Conservation (phyloP, 2,329 filamentous ascomycete genomes). For the Nothophoma quercina region DNA sequence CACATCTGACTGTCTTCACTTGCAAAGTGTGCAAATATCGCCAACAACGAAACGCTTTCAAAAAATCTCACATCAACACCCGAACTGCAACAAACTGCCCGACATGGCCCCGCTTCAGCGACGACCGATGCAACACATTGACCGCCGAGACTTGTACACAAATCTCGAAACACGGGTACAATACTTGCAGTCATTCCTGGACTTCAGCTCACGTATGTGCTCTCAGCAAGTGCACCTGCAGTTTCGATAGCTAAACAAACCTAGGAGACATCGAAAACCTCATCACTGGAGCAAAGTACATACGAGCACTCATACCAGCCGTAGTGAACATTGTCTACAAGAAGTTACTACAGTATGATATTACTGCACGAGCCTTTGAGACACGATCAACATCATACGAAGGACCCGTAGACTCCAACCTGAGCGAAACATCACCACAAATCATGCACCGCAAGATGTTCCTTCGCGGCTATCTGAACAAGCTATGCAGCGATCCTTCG, state of each 20-base stretch:
- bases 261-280: constrained; percentile 74
- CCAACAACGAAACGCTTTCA: background rate
- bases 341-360: constrained; percentile 81
- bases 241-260: background rate
- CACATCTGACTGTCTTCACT: background rate
- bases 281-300: constrained; percentile 73
- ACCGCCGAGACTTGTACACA: constrained; percentile 75
- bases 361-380: constrained; percentile 79
- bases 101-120: constrained; percentile 38
- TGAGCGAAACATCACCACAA: constrained; percentile 74
- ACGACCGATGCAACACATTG: constrained; percentile 65
- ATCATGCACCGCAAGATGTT: constrained; percentile 82
- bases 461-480: constrained; percentile 74
- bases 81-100: background rate
- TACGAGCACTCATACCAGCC: constrained; percentile 81
- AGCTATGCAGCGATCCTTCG: constrained; percentile 76
- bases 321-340: constrained; percentile 86
- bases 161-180: constrained; percentile 72
- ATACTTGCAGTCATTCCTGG: constrained; percentile 78
- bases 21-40: background rate
- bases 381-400: constrained; percentile 68
- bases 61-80: background rate
- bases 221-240: too few species aligned
- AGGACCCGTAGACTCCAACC: constrained; percentile 69
- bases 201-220: constrained; percentile 72